Conservation (phyloP, 805 yeast genomes). For the Teunomyces panamensis region DNA sequence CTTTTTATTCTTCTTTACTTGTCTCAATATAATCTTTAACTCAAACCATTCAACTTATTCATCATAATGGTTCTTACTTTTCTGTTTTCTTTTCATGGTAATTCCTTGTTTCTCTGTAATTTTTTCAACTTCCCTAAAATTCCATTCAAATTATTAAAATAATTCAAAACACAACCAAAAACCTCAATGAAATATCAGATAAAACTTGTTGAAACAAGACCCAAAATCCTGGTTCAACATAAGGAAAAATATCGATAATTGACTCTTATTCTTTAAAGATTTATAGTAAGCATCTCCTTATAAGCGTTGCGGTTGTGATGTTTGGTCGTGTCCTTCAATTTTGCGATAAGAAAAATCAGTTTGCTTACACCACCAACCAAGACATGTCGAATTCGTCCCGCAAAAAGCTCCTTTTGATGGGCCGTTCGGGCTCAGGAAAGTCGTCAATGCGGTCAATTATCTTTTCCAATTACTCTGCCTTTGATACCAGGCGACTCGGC, state of each 20-base stretch:
- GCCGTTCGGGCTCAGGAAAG: slow-evolving; percentile 96
- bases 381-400: slow-evolving; percentile 31
- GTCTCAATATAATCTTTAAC: no score
- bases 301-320: neutral
- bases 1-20: no score
- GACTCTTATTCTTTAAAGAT: no score
- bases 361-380: neutral
- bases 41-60: no score
- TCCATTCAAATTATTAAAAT: neutral
- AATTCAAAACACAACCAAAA: no score
- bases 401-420: slow-evolving; percentile 53
- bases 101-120: no score
- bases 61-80: no score
- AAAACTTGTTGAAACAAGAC: no score
- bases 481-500: slow-evolving; percentile 91
- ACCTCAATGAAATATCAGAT: no score
- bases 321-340: slow-evolving; percentile 2
- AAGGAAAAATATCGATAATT: no score
- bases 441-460: slow-evolving; percentile 97
- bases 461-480: slow-evolving; percentile 92
- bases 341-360: neutral
- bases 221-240: neutral
- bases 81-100: no score
- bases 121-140: neutral
- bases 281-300: neutral